phyloP scores from a whole-genome alignment of 1,139 yeast genomes.

The Debaryomycetaceae sp. region DNA sequence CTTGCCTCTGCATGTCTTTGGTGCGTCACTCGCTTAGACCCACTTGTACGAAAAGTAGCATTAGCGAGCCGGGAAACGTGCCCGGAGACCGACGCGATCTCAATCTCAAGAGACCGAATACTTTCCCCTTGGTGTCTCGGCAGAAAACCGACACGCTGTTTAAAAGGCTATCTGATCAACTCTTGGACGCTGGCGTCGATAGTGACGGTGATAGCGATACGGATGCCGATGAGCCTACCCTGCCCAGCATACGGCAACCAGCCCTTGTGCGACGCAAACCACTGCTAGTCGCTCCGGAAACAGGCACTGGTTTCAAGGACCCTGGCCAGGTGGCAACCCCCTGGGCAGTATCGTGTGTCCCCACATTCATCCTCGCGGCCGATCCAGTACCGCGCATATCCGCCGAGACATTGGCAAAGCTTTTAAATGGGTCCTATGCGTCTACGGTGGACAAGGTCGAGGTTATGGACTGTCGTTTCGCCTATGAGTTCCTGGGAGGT shows the following conservation, averaged over 20 bases:
- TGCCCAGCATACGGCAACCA: constrained; percentile 4
- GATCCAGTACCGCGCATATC: constrained; percentile 72
- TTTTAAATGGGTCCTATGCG: constrained; percentile 46
- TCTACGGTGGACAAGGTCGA: constrained; percentile 48
- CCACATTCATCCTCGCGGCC: constrained; percentile 37
- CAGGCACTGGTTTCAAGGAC: too few relatives aligned
- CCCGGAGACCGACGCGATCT: too few relatives aligned
- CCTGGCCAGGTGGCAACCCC: constrained; percentile 23
- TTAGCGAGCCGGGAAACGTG: too few relatives aligned
- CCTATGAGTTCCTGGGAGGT: constrained; percentile 87
- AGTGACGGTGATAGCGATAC: constrained; percentile 3
- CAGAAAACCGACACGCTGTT: too few relatives aligned
- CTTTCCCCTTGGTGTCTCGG: too few relatives aligned
- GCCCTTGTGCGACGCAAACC: too few relatives aligned
- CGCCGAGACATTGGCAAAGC: constrained; percentile 49
- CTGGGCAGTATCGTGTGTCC: constrained; percentile 32
- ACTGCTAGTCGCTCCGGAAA: too few relatives aligned
- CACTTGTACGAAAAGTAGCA: too few relatives aligned
- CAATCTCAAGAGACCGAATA: too few relatives aligned
- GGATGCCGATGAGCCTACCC: constrained; percentile 7
- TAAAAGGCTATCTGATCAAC: too few relatives aligned
- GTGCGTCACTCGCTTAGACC: too few relatives aligned
- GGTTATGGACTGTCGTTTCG: constrained; percentile 82
- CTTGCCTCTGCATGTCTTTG: too few relatives aligned
- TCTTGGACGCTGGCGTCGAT: constrained; percentile 1